Base-by-base conservation (phyloP, 1,139 yeast species). In the Taphrina communis region DNA sequence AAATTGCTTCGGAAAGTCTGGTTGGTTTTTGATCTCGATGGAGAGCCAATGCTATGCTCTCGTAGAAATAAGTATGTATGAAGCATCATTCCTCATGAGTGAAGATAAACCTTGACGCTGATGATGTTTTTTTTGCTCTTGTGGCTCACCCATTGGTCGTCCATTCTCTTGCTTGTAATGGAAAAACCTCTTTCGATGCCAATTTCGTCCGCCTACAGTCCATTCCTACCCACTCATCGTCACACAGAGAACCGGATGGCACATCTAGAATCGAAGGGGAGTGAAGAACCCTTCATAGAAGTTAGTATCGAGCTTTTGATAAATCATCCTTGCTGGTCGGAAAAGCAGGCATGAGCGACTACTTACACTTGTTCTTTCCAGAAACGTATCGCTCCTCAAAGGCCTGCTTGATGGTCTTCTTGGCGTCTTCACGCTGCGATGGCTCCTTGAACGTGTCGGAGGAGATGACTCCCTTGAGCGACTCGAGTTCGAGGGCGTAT, bases 361-460 rank as follows among this genome's bases (percentile, higher is more conserved):
- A 51, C 66, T 21, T 61, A 61, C 66, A 63, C 67, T 65, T 62
- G 66, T 66, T 65, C 65, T 69, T 69, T 42, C 71, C 71, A 36
- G 71, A 59, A 46, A 44, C 35, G 71, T 94, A 97, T 89, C 93
- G 92, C 86, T 94, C 97, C 86, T 94, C 99, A 81, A 94, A 94
- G 81, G 97, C 97, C 88, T 92, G 90, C 91, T 92, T 94, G 83
- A 95, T 92, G 82, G 89, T 93, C 88, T 94, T 94, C 90, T 93
- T 95, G 82, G 99, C 98, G 83, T 93, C 97, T 84, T 89, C 96
- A 84, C 97, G 90, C 86, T 93, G 97, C 76, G 98, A 86, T 84
- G 98, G 97, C 87, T 95, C 98, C 81, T 87, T 88, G 83, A 95
- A 90, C 79, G 98, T 87, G 83, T 93, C 98, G 77, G 95, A 85